A percentile compares a stretch with the other conserved stretches of the same genome.
These are phyloP conservation scores for Ehretia macrophylla DNA, from an alignment of 257 asterid species.

Conservation along the genomic window DNA sequence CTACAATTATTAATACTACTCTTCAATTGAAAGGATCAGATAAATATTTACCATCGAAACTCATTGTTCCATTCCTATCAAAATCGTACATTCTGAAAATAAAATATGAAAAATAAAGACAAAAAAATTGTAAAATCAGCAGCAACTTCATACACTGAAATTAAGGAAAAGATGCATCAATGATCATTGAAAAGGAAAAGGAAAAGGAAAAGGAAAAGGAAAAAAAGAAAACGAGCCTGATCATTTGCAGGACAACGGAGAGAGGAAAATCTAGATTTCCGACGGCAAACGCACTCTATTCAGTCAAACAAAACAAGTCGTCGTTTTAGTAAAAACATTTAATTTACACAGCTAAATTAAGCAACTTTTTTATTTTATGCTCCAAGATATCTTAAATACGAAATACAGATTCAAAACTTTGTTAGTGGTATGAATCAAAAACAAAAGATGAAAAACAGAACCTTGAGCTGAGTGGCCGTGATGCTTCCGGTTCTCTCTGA, in stretches of 20 bases:
- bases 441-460: neutral
- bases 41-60: conserved; percentile 51
- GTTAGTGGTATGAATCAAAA: no score
- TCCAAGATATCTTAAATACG: neutral
- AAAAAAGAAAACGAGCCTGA: conserved; percentile 47
- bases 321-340: neutral
- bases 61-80: conserved; percentile 79
- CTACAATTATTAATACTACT: neutral
- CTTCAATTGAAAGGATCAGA: neutral
- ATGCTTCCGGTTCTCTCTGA: conserved; percentile 54
- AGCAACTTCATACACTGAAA: no score
- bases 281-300: conserved; percentile 59
- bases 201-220: no score
- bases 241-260: conserved; percentile 82
- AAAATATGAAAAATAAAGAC: neutral
- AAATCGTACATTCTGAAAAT: conserved; percentile 73
- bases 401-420: neutral
- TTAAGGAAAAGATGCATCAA: no score
- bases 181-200: no score
- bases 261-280: conserved; percentile 65
- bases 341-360: neutral
- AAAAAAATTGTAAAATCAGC: neutral
- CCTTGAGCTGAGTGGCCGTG: conserved; percentile 75
- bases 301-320: neutral
- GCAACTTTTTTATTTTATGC: no score